These are phyloP conservation scores for Deuterostichococcus epilithicus DNA, from an alignment of 139 green algal species.

Conservation along the genomic window DNA sequence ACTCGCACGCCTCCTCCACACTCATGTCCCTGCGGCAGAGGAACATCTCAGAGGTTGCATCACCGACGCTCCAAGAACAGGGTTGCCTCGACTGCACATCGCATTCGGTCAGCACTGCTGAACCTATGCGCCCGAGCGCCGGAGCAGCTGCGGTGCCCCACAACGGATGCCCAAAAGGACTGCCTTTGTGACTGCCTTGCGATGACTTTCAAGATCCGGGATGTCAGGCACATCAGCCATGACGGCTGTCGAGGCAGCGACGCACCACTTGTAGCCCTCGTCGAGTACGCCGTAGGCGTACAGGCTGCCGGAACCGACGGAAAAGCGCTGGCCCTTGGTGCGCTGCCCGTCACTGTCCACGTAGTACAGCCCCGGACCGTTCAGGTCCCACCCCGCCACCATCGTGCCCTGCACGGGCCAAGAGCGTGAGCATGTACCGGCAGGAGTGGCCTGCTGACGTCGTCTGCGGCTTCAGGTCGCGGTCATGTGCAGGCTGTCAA, in stretches of 20 bases:
- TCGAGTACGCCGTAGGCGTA: slow-evolving; percentile 99
- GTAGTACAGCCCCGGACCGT: slow-evolving; percentile 94
- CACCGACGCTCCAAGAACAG: background rate
- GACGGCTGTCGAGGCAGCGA: background rate
- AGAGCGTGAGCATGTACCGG: background rate
- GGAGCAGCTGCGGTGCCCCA: too few relatives aligned
- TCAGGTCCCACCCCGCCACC: slow-evolving; percentile 85
- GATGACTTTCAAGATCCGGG: background rate
- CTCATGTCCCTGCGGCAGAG: slow-evolving; percentile 74
- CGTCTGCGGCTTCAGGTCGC: too few relatives aligned
- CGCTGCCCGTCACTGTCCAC: slow-evolving; percentile 95
- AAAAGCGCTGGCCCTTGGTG: slow-evolving; percentile 92
- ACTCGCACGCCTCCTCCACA: slow-evolving; percentile 89
- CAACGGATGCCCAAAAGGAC: too few relatives aligned
- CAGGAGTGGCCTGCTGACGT: background rate
- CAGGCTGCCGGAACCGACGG: slow-evolving; percentile 89
- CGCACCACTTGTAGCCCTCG: slow-evolving; percentile 78
- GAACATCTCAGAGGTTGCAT: background rate
- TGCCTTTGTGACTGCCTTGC: too few relatives aligned
- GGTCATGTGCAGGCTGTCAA: background rate
- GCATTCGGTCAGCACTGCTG: too few relatives aligned
- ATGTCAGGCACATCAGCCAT: background rate
- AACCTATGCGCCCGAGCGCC: too few relatives aligned
- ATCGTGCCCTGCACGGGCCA: slow-evolving; percentile 82
- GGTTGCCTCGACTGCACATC: too few relatives aligned